phyloP scores from a whole-genome alignment of 208 protist species.

The Wallacemonas rigidus region DNA sequence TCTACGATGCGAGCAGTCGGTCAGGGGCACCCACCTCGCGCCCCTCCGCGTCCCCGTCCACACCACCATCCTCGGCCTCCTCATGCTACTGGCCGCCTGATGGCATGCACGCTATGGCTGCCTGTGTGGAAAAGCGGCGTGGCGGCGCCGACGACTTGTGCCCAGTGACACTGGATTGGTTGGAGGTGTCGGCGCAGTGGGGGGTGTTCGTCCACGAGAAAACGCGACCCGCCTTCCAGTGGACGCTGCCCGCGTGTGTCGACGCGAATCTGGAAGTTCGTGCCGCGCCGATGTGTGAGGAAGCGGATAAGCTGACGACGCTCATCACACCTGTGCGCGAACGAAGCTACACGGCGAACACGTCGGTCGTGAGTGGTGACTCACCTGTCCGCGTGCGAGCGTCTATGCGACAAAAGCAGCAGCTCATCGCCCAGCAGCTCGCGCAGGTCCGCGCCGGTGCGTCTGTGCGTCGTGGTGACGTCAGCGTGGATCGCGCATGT shows the following conservation, averaged over 20 bases:
- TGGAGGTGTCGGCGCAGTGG: constrained; percentile 55
- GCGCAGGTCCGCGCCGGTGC: constrained; percentile 2
- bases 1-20: constrained; percentile 19
- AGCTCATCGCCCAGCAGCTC: constrained; percentile 10
- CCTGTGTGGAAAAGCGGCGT: neutral
- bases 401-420: neutral
- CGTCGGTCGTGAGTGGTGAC: neutral
- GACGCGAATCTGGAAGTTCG: too few relatives aligned
- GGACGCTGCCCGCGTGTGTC: neutral
- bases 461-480: neutral
- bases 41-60: neutral
- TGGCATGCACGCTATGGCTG: constrained; percentile 1
- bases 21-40: neutral
- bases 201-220: constrained; percentile 70
- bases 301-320: too few relatives aligned
- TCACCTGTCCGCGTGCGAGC: neutral
- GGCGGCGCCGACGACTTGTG: constrained; percentile 32
- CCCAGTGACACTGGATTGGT: constrained; percentile 50
- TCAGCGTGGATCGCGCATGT: too few relatives aligned
- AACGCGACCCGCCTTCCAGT: neutral
- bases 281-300: too few relatives aligned
- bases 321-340: too few relatives aligned
- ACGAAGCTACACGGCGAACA: too few relatives aligned
- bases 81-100: constrained; percentile 28
- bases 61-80: neutral